Evolutionary conservation across 495 filamentous ascomycete genomes (phyloP).

Genomic region (Rostrohypoxylon terebratum): DNA sequence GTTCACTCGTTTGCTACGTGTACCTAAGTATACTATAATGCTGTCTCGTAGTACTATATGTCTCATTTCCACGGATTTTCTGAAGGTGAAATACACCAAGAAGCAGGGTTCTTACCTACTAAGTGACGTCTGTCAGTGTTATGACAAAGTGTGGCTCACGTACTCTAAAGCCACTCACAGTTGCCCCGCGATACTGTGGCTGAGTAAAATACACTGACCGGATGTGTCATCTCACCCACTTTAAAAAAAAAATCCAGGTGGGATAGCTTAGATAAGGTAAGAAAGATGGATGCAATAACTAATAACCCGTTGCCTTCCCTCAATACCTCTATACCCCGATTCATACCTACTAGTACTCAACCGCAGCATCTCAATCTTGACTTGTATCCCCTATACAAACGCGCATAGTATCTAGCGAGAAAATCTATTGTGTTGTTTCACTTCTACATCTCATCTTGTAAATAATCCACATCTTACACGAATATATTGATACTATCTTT

Average conservation of each 20-base stretch:
- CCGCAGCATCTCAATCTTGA: too few species aligned
- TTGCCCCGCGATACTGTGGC: conserved; percentile 13
- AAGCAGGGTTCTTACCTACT: too few species aligned
- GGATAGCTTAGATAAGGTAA: not conserved
- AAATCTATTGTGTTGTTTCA: too few species aligned
- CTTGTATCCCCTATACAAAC: too few species aligned
- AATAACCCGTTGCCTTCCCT: too few species aligned
- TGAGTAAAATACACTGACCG: not conserved
- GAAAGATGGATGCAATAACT: too few species aligned
- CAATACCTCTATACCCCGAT: too few species aligned
- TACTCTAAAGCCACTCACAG: not conserved
- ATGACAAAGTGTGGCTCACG: not conserved
- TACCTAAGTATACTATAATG: not conserved
- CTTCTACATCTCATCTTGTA: not conserved
- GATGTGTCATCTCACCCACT: conserved; percentile 4
- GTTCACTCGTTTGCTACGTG: not conserved
- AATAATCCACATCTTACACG: not conserved
- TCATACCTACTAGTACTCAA: too few species aligned
- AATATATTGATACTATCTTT: not conserved
- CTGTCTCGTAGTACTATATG: not conserved
- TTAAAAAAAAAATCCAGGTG: conserved; percentile 9
- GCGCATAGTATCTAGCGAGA: too few species aligned
- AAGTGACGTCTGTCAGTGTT: too few species aligned
- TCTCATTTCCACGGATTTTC: not conserved
- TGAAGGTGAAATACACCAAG: not conserved